Conservation (phyloP, 1,284 basidiomycete genomes). For the Rhizoctonia solani region DNA sequence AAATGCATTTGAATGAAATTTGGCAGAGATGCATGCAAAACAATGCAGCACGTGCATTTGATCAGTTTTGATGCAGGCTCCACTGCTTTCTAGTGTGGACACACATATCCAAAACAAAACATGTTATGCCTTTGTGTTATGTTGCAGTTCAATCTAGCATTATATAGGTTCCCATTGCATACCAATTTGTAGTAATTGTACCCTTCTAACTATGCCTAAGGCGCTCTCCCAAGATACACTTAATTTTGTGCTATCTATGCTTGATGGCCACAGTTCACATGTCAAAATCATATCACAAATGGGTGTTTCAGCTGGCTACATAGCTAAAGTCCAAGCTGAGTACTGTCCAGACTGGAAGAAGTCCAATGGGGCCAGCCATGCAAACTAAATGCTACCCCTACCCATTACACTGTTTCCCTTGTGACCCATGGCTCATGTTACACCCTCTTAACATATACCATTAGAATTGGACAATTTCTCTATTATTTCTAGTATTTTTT, state of each 20-base stretch:
- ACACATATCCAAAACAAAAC: too few relatives aligned
- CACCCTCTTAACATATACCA: too few relatives aligned
- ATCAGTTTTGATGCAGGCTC: too few relatives aligned
- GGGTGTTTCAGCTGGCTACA: not conserved
- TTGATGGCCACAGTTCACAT: not conserved
- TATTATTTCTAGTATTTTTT: too few relatives aligned
- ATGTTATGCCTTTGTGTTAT: too few relatives aligned
- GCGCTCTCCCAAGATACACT: not conserved
- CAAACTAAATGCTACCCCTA: not conserved
- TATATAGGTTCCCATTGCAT: not conserved
- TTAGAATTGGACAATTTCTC: too few relatives aligned
- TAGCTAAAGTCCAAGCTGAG: not conserved
- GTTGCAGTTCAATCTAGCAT: too few relatives aligned
- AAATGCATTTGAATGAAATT: too few relatives aligned
- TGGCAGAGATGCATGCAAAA: too few relatives aligned
- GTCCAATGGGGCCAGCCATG: not conserved
- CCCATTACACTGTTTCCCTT: slow-evolving; percentile 9
- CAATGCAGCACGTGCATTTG: too few relatives aligned
- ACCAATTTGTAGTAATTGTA: not conserved
- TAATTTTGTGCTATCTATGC: slow-evolving; percentile 3
- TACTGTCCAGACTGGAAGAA: not conserved
- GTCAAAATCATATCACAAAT: not conserved
- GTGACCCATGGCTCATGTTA: too few relatives aligned
- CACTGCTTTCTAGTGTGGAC: too few relatives aligned
- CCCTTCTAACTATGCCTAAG: slow-evolving; percentile 3